These are phyloP conservation scores for Coniosporium tulheliwenetii DNA, from an alignment of 2,329 filamentous ascomycete species.

Conservation along the genomic window DNA sequence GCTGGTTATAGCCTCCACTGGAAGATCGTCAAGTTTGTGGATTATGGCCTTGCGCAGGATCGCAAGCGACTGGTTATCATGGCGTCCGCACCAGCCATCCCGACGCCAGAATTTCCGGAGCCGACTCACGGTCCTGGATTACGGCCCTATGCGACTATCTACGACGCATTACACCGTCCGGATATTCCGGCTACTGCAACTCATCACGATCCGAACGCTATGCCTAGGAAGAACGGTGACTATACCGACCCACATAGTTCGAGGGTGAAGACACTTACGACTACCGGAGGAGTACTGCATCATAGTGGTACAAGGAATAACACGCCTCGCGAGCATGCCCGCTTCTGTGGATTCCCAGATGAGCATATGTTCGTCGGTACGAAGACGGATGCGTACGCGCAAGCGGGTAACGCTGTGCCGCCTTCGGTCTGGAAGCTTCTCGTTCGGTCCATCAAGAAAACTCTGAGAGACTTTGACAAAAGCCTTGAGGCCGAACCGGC, in stretches of 20 bases:
- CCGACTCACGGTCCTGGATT: slow-evolving; percentile 37
- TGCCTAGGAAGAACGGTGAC: slow-evolving; percentile 24
- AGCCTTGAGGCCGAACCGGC: too few species aligned
- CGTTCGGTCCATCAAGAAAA: slow-evolving; percentile 19
- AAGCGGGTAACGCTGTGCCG: slow-evolving; percentile 71
- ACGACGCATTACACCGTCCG: slow-evolving; percentile 17
- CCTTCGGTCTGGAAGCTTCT: slow-evolving; percentile 30
- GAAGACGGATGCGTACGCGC: slow-evolving; percentile 31
- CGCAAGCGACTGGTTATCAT: slow-evolving; percentile 35
- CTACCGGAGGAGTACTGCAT: slow-evolving; percentile 46
- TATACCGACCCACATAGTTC: slow-evolving; percentile 32
- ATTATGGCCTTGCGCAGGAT: slow-evolving; percentile 34
- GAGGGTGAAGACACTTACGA: slow-evolving; percentile 46
- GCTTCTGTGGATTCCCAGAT: slow-evolving; percentile 52
- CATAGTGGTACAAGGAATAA: slow-evolving; percentile 47
- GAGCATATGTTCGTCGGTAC: slow-evolving; percentile 39
- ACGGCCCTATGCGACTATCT: slow-evolving; percentile 23
- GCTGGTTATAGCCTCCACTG: slow-evolving; percentile 56
- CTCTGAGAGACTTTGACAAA: slow-evolving; percentile 10
- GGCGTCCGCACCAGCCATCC: slow-evolving; percentile 50
- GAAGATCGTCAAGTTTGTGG: slow-evolving; percentile 37
- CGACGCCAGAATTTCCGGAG: slow-evolving; percentile 47
- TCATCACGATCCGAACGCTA: slow-evolving; percentile 15
- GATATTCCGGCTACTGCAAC: slow-evolving; percentile 21
- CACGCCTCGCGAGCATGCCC: slow-evolving; percentile 52